Percentiles rank a stretch among this genome's conserved stretches.
These are phyloP conservation scores for Penicillium olsonii DNA, from an alignment of 2,329 filamentous ascomycete species.

Conservation along the genomic window DNA sequence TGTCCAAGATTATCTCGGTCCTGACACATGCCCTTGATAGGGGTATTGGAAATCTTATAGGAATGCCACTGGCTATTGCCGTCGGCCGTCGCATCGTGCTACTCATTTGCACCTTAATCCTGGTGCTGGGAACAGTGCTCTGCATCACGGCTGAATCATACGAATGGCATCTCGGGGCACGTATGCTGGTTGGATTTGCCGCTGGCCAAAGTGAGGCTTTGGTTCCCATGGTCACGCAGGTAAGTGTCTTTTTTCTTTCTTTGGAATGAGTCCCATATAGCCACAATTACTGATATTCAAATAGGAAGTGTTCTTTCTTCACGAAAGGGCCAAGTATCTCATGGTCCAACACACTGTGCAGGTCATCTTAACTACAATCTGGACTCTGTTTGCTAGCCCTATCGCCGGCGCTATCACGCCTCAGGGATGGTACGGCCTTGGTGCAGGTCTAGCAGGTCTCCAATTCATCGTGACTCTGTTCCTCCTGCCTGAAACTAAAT, in stretches of 20 bases:
- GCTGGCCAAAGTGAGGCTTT: conserved; percentile 48
- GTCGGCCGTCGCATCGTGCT: conserved; percentile 39
- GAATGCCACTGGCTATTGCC: conserved; percentile 40
- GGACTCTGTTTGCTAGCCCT: conserved; percentile 43
- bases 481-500: conserved; percentile 48
- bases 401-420: conserved; percentile 47
- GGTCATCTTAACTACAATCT: conserved; percentile 41
- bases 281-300: background rate
- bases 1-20: background rate
- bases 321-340: conserved; percentile 43
- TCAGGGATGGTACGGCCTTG: conserved; percentile 48
- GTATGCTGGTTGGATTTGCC: conserved; percentile 43
- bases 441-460: conserved; percentile 36
- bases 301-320: conserved; percentile 46
- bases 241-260: background rate
- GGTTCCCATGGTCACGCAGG: conserved; percentile 45
- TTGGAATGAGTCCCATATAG: too few relatives aligned
- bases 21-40: conserved; percentile 14
- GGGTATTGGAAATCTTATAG: conserved; percentile 36
- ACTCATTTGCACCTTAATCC: conserved; percentile 30
- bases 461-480: conserved; percentile 41
- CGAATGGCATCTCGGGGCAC: conserved; percentile 41
- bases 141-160: conserved; percentile 32
- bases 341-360: conserved; percentile 48
- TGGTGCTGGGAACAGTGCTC: conserved; percentile 31